Evolutionary conservation across 2,329 filamentous ascomycete species (phyloP).

Genomic region (Fusarium subtropicale): DNA sequence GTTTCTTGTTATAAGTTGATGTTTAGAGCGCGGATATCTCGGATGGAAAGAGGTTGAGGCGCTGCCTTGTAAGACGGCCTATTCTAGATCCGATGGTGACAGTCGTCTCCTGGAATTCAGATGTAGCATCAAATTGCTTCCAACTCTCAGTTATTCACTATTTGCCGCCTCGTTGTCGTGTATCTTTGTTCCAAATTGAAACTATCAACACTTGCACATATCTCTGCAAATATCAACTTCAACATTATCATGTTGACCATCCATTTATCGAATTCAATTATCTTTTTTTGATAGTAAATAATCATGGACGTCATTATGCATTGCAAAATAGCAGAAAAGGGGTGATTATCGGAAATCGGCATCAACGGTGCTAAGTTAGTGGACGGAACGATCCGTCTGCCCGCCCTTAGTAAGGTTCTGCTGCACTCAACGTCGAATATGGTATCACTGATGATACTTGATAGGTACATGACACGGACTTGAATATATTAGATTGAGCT

Average conservation of each 20-base stretch:
- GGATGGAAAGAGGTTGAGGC: background rate
- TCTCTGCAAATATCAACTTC: background rate
- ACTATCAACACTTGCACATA: background rate
- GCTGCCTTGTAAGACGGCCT: background rate
- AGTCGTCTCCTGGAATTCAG: no score
- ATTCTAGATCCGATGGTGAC: background rate
- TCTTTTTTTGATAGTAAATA: background rate
- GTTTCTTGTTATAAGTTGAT: background rate
- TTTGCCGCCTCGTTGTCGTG: fast-evolving
- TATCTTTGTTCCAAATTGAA: fast-evolving
- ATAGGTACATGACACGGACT: background rate
- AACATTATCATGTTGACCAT: background rate
- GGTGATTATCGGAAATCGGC: background rate
- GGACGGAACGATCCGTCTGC: background rate
- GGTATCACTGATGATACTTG: background rate
- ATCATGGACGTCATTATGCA: background rate
- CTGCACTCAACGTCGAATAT: background rate
- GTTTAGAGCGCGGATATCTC: background rate
- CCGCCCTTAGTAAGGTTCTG: background rate
- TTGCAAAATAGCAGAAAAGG: background rate
- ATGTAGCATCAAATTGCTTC: background rate
- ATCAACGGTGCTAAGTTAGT: background rate
- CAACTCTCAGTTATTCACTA: background rate
- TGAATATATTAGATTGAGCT: no score
- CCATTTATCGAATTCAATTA: fast-evolving